Evolutionary conservation across 352 stramenopile species (phyloP).

Genomic region (Phytophthora syringae): DNA sequence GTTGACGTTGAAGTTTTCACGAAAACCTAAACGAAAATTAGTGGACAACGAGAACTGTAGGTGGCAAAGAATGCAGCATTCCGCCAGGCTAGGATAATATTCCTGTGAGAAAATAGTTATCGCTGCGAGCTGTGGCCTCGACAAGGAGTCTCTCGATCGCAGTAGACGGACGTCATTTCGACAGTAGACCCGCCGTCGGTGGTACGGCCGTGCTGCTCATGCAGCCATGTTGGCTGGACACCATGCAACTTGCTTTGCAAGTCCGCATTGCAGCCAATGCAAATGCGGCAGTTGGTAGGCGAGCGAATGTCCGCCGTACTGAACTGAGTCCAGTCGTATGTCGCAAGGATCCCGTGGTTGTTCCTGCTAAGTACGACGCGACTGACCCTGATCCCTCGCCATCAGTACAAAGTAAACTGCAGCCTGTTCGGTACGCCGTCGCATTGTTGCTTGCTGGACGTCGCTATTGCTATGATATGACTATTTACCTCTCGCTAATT

Average conservation of each 20-base stretch:
- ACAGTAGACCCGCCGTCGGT: constrained; percentile 25
- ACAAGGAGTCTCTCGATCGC: too few relatives aligned
- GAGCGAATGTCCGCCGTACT: constrained; percentile 1
- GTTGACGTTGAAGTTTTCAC: constrained; percentile 13
- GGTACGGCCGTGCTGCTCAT: constrained; percentile 10
- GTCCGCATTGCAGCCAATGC: neutral
- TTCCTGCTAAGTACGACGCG: constrained; percentile 21
- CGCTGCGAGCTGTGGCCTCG: too few relatives aligned
- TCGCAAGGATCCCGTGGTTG: constrained; percentile 21
- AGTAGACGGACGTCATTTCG: constrained; percentile 19
- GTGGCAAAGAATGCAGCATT: too few relatives aligned
- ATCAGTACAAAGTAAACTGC: neutral
- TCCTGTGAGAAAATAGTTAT: too few relatives aligned
- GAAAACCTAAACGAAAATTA: too few relatives aligned
- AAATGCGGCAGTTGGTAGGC: too few relatives aligned
- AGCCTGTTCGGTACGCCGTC: neutral
- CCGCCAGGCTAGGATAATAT: too few relatives aligned
- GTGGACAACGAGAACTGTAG: too few relatives aligned
- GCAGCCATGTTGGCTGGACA: neutral
- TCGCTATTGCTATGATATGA: too few relatives aligned
- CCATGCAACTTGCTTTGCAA: too few relatives aligned
- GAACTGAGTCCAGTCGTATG: constrained; percentile 9
- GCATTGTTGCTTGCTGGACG: too few relatives aligned
- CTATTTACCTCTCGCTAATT: too few relatives aligned
- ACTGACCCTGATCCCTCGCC: neutral